Conservation (phyloP, 2,329 filamentous ascomycete species). For the Gnomoniopsis smithogilvyi region DNA sequence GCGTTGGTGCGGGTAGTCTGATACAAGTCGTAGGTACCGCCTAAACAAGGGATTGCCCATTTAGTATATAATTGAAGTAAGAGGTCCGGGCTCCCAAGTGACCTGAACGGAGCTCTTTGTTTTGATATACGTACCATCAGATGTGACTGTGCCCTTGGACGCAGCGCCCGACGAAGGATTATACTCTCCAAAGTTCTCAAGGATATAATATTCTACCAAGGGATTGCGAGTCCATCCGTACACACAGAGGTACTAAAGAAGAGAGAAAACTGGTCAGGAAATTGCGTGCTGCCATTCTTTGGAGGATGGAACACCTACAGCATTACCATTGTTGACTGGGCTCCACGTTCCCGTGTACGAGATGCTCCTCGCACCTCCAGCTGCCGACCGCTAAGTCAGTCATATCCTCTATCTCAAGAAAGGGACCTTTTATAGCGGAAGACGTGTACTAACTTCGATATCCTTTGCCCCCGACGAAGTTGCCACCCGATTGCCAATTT, state of each 20-base stretch:
- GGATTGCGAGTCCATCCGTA: slow-evolving; percentile 38
- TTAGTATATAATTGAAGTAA: neutral
- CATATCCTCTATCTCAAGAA: no score
- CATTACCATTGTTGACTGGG: slow-evolving; percentile 20
- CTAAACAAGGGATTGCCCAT: neutral
- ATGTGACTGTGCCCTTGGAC: slow-evolving; percentile 28
- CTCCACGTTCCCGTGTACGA: slow-evolving; percentile 20
- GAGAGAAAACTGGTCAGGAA: slow-evolving; percentile 35
- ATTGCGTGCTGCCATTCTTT: neutral
- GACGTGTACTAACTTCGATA: no score
- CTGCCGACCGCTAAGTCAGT: no score
- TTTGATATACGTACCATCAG: slow-evolving; percentile 24
- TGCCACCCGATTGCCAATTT: slow-evolving; percentile 37
- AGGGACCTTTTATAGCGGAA: no score
- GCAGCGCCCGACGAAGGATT: slow-evolving; percentile 34
- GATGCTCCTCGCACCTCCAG: slow-evolving; percentile 22
- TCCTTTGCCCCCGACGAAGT: slow-evolving; percentile 52
- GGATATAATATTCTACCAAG: slow-evolving; percentile 33
- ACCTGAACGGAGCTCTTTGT: neutral
- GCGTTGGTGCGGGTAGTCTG: slow-evolving; percentile 32
- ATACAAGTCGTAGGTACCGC: slow-evolving; percentile 32
- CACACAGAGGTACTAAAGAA: slow-evolving; percentile 21
- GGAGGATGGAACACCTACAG: neutral
- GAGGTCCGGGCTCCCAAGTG: neutral
- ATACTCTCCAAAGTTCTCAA: slow-evolving; percentile 39